Evolutionary conservation across 1,139 yeast species (phyloP), one percentile per base, ranked within the genome.

Genomic region (Saccharomyces hybrid): DNA sequence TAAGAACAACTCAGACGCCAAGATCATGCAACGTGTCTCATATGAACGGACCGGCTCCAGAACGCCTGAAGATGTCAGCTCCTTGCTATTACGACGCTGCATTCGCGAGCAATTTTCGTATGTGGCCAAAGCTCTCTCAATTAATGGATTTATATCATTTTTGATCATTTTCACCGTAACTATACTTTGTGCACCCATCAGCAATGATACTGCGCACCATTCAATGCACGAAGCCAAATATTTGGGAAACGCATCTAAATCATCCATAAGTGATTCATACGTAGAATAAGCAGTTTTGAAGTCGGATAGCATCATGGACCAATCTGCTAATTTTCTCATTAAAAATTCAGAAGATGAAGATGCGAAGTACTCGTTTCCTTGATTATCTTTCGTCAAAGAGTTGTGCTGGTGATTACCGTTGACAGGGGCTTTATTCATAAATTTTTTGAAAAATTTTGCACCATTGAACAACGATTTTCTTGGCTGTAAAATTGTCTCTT

Each of bases 291-390:
- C 95, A 59, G 83, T 84, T 67, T 85, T 85, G 75, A 87, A 93
- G 71, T 93, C 97, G 49, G 91, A 81, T 26, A 91, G 73, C 81
- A 93, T 88, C 63, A 93, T 81, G 6, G 93, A 83, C 89, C 96
- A 89, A 69, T 93, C 99, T 0, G 96, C 98, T 47, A 93, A 73
- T 65, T 87, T 86, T 52, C 98, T 75, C 34, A 90, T 76, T 50
- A 81, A 78, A 62, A 89, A 88, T 64, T 90, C 97, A 0, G 86
- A 80, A 0, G 91, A 77, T 1, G 82, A 59, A 0, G 67, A 63
- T 9, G 62, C 47, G 32, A 67, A 66, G 50, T 64, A 64, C 42
- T 60, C 61, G 21, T 58, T 59, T 1, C 68, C 70, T 16, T 55
- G 49, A 11, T 49, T 49, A 47, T 64, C 67, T 42, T 56, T 62